Conservation (phyloP, 2,329 filamentous ascomycete species). For the Verticillium dahliae region DNA sequence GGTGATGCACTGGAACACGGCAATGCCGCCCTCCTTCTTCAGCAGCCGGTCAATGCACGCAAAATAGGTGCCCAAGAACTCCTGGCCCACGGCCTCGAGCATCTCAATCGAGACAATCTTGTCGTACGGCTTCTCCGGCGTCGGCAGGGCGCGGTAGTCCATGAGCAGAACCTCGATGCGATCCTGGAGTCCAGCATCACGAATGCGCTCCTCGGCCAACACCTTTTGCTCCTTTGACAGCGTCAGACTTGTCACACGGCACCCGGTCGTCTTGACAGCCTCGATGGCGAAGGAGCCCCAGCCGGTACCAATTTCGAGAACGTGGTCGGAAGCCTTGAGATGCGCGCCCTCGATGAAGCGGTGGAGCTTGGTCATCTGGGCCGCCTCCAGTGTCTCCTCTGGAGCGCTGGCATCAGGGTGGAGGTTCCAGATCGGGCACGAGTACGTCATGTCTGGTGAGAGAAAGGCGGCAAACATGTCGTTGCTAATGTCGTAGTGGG, state of each 20-base stretch:
- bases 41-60: constrained; percentile 54
- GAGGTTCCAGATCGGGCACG: constrained; percentile 59
- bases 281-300: constrained; percentile 71
- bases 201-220: constrained; percentile 59
- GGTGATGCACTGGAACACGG: constrained; percentile 71
- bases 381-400: constrained; percentile 54
- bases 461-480: constrained; percentile 70
- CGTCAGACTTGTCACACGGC: constrained; percentile 62
- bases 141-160: constrained; percentile 60
- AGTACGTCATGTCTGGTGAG: constrained; percentile 72
- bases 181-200: constrained; percentile 50
- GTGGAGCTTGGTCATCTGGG: constrained; percentile 61
- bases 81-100: constrained; percentile 66
- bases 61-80: constrained; percentile 64
- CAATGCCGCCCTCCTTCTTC: constrained; percentile 60
- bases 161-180: constrained; percentile 58
- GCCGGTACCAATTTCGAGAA: constrained; percentile 69
- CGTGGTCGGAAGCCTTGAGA: constrained; percentile 59
- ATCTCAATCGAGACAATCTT: constrained; percentile 73
- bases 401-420: constrained; percentile 28
- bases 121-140: constrained; percentile 52
- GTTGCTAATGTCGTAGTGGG: constrained; percentile 72
- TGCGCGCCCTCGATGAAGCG: constrained; percentile 59
- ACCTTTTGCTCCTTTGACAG: constrained; percentile 63
- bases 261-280: constrained; percentile 59